phyloP scores from a whole-genome alignment of 805 yeast genomes.

The Ogataea allantospora region DNA sequence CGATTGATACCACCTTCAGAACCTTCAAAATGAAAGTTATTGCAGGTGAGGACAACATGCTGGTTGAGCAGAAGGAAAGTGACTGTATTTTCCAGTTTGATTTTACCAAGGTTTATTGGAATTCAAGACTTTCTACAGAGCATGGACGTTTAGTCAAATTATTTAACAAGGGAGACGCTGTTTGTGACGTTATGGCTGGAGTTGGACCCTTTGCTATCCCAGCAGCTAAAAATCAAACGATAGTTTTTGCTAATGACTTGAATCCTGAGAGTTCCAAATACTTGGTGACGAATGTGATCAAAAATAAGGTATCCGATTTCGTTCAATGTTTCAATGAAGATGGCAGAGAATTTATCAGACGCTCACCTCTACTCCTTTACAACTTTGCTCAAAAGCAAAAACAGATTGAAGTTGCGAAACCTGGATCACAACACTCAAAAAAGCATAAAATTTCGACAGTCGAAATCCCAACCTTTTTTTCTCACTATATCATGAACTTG shows the following conservation, averaged over 20 bases:
- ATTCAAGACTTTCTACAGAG: conserved; percentile 89
- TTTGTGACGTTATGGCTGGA: conserved; percentile 97
- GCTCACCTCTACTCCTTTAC: conserved; percentile 52
- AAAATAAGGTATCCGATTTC: conserved; percentile 60
- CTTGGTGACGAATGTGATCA: conserved; percentile 58
- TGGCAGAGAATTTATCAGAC: conserved; percentile 75
- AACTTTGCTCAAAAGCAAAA: conserved; percentile 43
- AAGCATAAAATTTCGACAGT: conserved; percentile 22
- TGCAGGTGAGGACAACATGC: conserved; percentile 76
- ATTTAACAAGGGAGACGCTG: conserved; percentile 65
- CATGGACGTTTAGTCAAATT: conserved; percentile 73
- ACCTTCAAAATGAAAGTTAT: conserved; percentile 92
- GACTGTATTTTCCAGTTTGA: conserved; percentile 85
- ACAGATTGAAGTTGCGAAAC: conserved; percentile 36
- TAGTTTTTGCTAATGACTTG: conserved; percentile 89
- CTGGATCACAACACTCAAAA: conserved; percentile 26
- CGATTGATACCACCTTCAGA: conserved; percentile 83
- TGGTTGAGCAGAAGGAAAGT: conserved; percentile 84
- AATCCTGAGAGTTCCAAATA: conserved; percentile 83
- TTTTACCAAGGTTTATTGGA: conserved; percentile 95
- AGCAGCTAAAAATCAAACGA: conserved; percentile 77
- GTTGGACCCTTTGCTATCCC: conserved; percentile 99
- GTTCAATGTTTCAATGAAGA: conserved; percentile 71
- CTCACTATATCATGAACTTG: conserved; percentile 89
- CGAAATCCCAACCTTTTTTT: conserved; percentile 51